phyloP scores from a whole-genome alignment of 2,329 filamentous ascomycete genomes.

The Trichoderma citrinoviride region DNA sequence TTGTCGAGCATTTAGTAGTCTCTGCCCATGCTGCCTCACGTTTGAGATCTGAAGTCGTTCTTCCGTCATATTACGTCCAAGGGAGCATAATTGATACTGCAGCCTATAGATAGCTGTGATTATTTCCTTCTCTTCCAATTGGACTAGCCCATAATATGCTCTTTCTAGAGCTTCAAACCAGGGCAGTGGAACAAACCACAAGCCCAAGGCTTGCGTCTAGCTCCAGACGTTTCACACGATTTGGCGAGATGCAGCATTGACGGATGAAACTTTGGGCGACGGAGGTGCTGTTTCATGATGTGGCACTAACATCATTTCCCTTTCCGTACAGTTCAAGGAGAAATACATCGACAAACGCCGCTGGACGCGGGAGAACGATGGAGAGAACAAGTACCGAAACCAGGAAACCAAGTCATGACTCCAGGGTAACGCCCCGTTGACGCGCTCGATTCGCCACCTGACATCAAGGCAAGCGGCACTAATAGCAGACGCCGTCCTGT shows the following conservation, averaged over 20 bases:
- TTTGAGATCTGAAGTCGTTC: no score
- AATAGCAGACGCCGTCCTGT: neutral
- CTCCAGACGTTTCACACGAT: neutral
- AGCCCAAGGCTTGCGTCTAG: neutral
- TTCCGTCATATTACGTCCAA: no score
- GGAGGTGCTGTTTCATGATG: neutral
- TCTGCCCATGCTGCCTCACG: no score
- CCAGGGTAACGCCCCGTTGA: neutral
- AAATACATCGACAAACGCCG: neutral
- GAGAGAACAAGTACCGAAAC: neutral
- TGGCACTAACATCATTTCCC: neutral
- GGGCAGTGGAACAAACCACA: no score
- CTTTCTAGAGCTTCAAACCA: no score
- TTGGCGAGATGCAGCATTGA: neutral
- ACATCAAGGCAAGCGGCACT: neutral
- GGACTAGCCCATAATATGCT: no score
- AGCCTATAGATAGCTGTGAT: no score
- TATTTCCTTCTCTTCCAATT: no score
- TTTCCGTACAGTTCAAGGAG: neutral
- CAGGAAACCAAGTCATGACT: neutral
- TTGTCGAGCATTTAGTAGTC: no score
- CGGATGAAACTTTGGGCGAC: slow-evolving; percentile 6
- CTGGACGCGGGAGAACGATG: neutral
- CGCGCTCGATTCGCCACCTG: neutral
- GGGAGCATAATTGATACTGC: no score